Percentiles rank a stretch among this genome's conserved stretches.
Conservation (phyloP, 805 yeast genomes). For the Ogataea parapolymorpha region DNA sequence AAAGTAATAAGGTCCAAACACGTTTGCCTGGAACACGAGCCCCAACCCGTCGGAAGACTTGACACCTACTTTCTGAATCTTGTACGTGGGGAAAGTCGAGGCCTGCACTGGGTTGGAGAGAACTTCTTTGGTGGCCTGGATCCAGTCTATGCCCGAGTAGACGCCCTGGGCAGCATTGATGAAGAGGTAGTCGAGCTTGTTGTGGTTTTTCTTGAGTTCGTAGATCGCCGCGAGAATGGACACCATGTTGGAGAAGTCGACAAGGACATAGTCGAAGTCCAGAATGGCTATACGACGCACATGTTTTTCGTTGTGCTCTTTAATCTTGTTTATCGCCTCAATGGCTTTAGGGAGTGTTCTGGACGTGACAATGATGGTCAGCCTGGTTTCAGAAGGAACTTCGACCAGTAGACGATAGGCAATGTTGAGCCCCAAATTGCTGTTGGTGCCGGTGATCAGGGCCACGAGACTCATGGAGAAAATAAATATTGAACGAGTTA, state of each 20-base stretch:
- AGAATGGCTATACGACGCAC: conserved; percentile 50
- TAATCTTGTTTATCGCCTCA: conserved; percentile 62
- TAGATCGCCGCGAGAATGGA: conserved; percentile 72
- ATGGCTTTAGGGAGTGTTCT: conserved; percentile 83
- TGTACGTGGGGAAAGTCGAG: conserved; percentile 85
- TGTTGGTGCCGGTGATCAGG: conserved; percentile 37
- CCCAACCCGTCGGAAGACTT: conserved; percentile 79
- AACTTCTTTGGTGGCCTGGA: conserved; percentile 68
- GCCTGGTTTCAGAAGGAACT: conserved; percentile 46
- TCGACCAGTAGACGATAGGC: conserved; percentile 74
- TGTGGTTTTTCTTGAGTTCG: conserved; percentile 63
- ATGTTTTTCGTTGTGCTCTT: conserved; percentile 36
- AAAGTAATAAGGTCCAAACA: conserved; percentile 91
- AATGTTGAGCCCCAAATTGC: conserved; percentile 81
- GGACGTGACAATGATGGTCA: conserved; percentile 85
- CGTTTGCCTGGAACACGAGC: conserved; percentile 88
- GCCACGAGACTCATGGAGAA: conserved; percentile 26
- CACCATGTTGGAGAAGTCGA: conserved; percentile 90
- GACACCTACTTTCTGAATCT: conserved; percentile 76
- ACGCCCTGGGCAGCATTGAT: conserved; percentile 90
- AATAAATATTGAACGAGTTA: neutral
- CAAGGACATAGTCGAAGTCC: conserved; percentile 82
- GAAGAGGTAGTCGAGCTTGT: conserved; percentile 71
- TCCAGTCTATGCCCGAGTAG: conserved; percentile 84
- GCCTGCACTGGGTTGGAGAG: conserved; percentile 67